Evolutionary conservation across 2,329 filamentous ascomycete genomes (phyloP).

Genomic region (Apiospora arundinis): DNA sequence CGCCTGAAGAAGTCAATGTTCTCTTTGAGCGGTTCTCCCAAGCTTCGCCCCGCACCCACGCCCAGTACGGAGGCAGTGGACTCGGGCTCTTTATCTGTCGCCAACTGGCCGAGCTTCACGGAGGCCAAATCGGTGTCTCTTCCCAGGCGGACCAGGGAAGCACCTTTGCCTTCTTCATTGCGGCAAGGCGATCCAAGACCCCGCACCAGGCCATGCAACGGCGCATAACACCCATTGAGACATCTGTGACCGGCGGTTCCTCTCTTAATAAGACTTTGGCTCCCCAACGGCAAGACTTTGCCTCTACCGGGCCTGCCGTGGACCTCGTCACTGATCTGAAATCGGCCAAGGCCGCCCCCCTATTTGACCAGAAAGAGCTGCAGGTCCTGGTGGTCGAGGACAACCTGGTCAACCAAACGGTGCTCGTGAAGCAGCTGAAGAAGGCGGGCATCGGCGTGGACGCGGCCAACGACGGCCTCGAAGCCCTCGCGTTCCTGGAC

Average conservation of each 20-base stretch:
- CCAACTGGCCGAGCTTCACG: slow-evolving; percentile 68
- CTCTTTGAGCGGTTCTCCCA: slow-evolving; percentile 74
- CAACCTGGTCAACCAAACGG: slow-evolving; percentile 72
- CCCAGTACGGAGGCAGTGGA: slow-evolving; percentile 69
- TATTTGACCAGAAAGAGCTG: slow-evolving; percentile 53
- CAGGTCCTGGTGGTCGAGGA: slow-evolving; percentile 70
- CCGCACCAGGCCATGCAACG: slow-evolving; percentile 15
- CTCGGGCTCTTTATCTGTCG: slow-evolving; percentile 70
- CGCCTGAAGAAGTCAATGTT: slow-evolving; percentile 65
- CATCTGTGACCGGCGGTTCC: neutral
- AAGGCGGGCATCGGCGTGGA: slow-evolving; percentile 65
- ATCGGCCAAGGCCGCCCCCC: slow-evolving; percentile 28
- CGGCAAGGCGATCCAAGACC: slow-evolving; percentile 52
- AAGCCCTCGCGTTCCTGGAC: slow-evolving; percentile 53
- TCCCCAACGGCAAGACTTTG: slow-evolving; percentile 36
- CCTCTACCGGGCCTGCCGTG: slow-evolving; percentile 21
- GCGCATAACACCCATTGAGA: neutral
- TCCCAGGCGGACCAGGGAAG: slow-evolving; percentile 64
- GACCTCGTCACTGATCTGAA: slow-evolving; percentile 31
- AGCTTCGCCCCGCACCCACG: slow-evolving; percentile 55
- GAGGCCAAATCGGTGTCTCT: slow-evolving; percentile 68
- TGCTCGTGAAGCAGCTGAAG: slow-evolving; percentile 67
- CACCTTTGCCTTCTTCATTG: slow-evolving; percentile 69
- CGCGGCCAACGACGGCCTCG: slow-evolving; percentile 67
- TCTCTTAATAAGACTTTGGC: slow-evolving; percentile 27